Conservation (phyloP, 1,284 basidiomycete species). For the Clitocybe nebularis region DNA sequence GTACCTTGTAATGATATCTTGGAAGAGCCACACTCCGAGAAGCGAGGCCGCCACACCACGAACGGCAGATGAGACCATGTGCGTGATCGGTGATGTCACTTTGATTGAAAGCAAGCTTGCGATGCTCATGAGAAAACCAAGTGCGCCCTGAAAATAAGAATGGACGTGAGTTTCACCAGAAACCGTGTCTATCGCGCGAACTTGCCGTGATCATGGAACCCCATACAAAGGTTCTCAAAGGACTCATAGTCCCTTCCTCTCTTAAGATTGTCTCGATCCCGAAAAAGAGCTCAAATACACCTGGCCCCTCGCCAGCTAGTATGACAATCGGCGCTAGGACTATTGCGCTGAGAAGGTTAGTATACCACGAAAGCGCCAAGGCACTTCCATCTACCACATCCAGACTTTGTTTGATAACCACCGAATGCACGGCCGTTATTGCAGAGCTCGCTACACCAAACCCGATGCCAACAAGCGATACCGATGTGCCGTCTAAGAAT, state of each 20-base stretch:
- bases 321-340: conserved; percentile 65
- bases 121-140: conserved; percentile 88
- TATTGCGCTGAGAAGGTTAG: conserved; percentile 70
- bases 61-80: conserved; percentile 87
- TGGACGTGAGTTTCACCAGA: neutral
- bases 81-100: conserved; percentile 88
- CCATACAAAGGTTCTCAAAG: conserved; percentile 66
- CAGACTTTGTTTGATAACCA: conserved; percentile 81
- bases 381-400: conserved; percentile 76
- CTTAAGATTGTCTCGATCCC: conserved; percentile 34
- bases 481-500: conserved; percentile 65
- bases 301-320: conserved; percentile 67
- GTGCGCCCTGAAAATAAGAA: conserved; percentile 50
- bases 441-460: conserved; percentile 77
- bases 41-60: conserved; percentile 79
- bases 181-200: conserved; percentile 8
- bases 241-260: conserved; percentile 36
- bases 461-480: conserved; percentile 60
- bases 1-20: conserved; percentile 70
- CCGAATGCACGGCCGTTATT: conserved; percentile 79
- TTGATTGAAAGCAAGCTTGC: conserved; percentile 88
- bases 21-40: conserved; percentile 72
- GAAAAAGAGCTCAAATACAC: conserved; percentile 55
- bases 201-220: conserved; percentile 75
- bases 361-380: conserved; percentile 80